Evolutionary conservation across 768 basidiomycete genomes (phyloP).

Genomic region (Hydnum rufescens): DNA sequence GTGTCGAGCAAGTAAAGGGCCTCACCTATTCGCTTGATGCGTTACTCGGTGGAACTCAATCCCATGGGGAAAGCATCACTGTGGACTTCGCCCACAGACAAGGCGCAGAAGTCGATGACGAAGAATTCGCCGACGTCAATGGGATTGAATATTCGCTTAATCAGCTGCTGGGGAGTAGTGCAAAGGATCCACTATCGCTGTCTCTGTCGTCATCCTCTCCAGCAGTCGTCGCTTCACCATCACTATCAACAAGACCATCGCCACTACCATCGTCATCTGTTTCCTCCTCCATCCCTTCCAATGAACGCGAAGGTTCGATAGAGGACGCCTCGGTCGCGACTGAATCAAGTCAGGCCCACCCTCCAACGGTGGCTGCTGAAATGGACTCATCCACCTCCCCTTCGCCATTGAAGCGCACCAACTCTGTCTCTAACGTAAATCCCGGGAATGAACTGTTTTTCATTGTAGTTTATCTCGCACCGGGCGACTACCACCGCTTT

Average conservation of each 20-base stretch:
- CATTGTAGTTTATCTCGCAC: slow-evolving; percentile 90
- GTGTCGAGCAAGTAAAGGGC: slow-evolving; percentile 94
- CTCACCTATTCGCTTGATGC: slow-evolving; percentile 93
- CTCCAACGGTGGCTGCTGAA: slow-evolving; percentile 44
- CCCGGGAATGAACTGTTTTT: slow-evolving; percentile 79
- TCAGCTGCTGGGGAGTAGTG: slow-evolving; percentile 50
- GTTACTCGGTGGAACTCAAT: slow-evolving; percentile 43
- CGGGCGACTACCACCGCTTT: slow-evolving; percentile 96
- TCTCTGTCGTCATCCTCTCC: no score
- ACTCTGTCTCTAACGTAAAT: slow-evolving; percentile 31
- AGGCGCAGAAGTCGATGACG: slow-evolving; percentile 54
- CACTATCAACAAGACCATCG: no score
- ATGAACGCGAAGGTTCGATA: slow-evolving; percentile 6
- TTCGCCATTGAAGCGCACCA: slow-evolving; percentile 13
- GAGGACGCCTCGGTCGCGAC: slow-evolving; percentile 11
- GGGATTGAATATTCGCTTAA: slow-evolving; percentile 92
- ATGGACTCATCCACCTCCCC: slow-evolving; percentile 30
- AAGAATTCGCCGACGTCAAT: slow-evolving; percentile 89
- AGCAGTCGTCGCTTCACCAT: no score
- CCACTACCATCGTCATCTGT: neutral
- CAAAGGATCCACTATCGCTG: neutral
- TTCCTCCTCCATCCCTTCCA: neutral
- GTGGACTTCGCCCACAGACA: slow-evolving; percentile 31
- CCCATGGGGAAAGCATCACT: neutral
- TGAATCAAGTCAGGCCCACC: neutral